Percentiles rank a stretch among this genome's conserved stretches.
These are phyloP conservation scores for Samsoniella hepiali DNA, from an alignment of 2,329 filamentous ascomycete species.

Conservation along the genomic window DNA sequence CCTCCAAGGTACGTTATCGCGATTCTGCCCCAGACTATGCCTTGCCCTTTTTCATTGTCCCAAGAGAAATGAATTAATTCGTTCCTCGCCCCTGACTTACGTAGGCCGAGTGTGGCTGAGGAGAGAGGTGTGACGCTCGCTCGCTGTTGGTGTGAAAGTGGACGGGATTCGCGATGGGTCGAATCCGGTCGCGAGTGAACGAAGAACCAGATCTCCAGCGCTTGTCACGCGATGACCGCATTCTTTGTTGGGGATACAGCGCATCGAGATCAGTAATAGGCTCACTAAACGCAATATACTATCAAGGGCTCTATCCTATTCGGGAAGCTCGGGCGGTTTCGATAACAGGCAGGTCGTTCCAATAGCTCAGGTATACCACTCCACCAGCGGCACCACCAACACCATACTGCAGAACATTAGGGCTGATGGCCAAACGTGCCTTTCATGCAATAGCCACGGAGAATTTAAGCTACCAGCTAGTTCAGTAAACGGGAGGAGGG, in stretches of 20 bases:
- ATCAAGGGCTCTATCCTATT: neutral
- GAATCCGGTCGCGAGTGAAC: neutral
- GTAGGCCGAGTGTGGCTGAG: conserved; percentile 5
- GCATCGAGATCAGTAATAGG: neutral
- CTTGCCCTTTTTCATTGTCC: neutral
- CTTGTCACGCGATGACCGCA: neutral
- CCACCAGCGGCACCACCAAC: neutral
- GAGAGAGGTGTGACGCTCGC: neutral
- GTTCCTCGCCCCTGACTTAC: neutral
- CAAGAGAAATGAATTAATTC: neutral
- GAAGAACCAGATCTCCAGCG: neutral
- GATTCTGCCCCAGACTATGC: conserved; percentile 12
- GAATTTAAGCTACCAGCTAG: neutral
- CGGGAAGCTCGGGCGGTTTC: neutral
- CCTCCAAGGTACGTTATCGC: neutral
- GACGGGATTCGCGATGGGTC: neutral
- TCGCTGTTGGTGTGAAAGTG: neutral
- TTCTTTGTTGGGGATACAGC: neutral
- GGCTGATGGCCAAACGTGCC: neutral
- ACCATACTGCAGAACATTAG: neutral
- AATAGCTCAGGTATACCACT: neutral
- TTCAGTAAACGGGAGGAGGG: neutral
- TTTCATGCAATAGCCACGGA: neutral
- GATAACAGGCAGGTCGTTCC: neutral
- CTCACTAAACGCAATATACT: neutral